Base-by-base conservation (phyloP, 2,329 filamentous ascomycete species). In the Verticillium nubilum region DNA sequence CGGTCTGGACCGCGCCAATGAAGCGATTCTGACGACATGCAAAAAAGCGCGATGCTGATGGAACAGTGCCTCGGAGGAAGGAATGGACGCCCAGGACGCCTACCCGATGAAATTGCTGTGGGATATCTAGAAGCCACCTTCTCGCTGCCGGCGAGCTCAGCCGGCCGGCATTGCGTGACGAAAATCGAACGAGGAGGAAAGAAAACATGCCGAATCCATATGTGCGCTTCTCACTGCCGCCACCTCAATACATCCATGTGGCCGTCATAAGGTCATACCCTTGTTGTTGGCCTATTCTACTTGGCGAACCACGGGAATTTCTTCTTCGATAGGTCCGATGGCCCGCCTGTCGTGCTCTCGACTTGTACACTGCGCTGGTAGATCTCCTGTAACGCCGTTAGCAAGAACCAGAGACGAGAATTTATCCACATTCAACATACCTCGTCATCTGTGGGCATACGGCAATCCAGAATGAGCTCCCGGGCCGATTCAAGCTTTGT, bases 361-460 rank as follows among this genome's bases (percentile, higher is more conserved):
- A 88, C 75, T 60, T 83, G 76, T 13, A 86, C 63, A 69, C 85
- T 87, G 58, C 85, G 78, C 67, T 87, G 83, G 67, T 88, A 87
- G 47, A 87, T 83, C 60, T 88, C 85, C 84, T 87, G 61, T 23
- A 2, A 42, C n/a, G 47, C 4, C 57, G 66, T 75, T 63, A 74
- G 67, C n/a, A 31, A 28, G 26, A 9, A 17, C 10, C 4, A 47
- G 25, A 5, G 12, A 13, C 4, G 19, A 12, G 55, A 7, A 7
- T 27, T 19, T 7, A 26, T 7, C 9, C 4, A 19, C n/a, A 25
- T 23, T 25, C 26, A 52, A 77, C 88, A 77, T 75, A 96, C 93
- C 78, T 97, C 94, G 67, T 96, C 92, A 74, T 97, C 92, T 59
- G 87, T 89, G 52, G 86, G 81, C 76, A 97, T 89, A 68, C 87